Base-by-base conservation (phyloP, 495 filamentous ascomycete genomes). In the Aspergillus baeticus region DNA sequence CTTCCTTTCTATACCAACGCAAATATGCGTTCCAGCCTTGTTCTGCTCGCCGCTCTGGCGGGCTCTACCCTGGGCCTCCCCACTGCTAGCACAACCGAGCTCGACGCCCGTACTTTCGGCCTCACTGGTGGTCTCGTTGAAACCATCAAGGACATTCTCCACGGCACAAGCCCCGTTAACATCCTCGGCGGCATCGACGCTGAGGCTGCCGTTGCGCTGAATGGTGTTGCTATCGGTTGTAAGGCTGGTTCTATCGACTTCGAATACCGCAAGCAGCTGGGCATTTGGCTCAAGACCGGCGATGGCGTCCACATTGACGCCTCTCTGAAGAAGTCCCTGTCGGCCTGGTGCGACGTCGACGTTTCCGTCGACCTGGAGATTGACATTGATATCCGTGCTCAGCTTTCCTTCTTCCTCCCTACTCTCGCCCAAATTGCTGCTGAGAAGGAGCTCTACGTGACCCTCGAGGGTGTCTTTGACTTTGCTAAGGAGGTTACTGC, bases 1-100 rank as follows among this genome's bases (percentile, higher is more conserved):
- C 34, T 47, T 62, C 54, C 37, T 63, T 63, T 47, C 36, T 35
- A 3, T 50, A 43, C 18, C 53, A 15, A n/a, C 63, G 69, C 47
- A 39, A 38, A 20, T 35, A 77, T 77, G 74, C 74, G 72, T 74
- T 67, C 67, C 42, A 58, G 51, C 58, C 55, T 75, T 52, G 46
- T 69, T 49, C 2, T 75, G 58, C 72, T 77, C 59, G 74, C 74
- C 69, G 53, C 59, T 62, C 37, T 77, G 72, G 74, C 72, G 54
- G 58, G 65, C 59, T 65, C 64, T 26, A 59, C 67, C 51, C 62
- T 75, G 43, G 70, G 68, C 44, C 67, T 68, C 41, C 74, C 74
- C 15, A 56, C 72, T 34, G 37, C 60, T 41, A 53, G 72, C 18
- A 58, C 68, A 22, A 41, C 58, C 26, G 54, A 70, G 17, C 42